Evolutionary conservation across 139 green algal species (phyloP), one percentile per base, ranked within the genome.

Genomic region (Volvox reticuliferus): DNA sequence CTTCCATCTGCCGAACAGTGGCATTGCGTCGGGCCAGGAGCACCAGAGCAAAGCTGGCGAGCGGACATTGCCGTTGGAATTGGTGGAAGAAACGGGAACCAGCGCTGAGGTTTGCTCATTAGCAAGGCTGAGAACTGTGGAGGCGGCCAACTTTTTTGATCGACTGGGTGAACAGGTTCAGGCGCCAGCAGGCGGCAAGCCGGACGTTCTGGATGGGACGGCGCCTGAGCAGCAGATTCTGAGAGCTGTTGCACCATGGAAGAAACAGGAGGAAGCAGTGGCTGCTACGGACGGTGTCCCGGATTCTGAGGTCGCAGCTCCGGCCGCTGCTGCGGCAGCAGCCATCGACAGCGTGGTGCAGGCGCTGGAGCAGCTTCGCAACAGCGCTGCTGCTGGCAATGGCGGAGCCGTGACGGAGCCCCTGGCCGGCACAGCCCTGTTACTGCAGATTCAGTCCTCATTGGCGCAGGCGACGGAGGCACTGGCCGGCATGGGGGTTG

Each of bases 341-440:
- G 86, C 86, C 50, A 83, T 90, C 13, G 86, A 90, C 30, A 28
- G 30, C 3, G 86, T 90, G 20, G 73, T 90, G 18, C 24, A 44
- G 50, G 86, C 86, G 0, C 50, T 90, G 86, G 73, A 90, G 73
- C 86, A 65, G 30, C 86, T 90, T 13, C 73, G 86, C 73, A 35
- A 12, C 50, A 28, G 50, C 20, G 86, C 86, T 2, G 86, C 44
- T 1, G 71, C 69, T 0, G 67, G 22, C 67, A n/a, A 33, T 12
- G 36, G 36, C 9, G 83, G 24, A 17, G 78, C 78, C 2, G 37
- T 65, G 18, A 35, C 75, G 35, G 35, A 84, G 24, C 78, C 22
- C 18, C 26, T 6, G 20, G 17, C 20, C 28, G 5, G 69, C 37
- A 82, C 68, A 6, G 71, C 86, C 0, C 50, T 90, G 71, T 69